Base-by-base conservation (phyloP, 1,284 basidiomycete species). In the Macrocystidia cucumis region DNA sequence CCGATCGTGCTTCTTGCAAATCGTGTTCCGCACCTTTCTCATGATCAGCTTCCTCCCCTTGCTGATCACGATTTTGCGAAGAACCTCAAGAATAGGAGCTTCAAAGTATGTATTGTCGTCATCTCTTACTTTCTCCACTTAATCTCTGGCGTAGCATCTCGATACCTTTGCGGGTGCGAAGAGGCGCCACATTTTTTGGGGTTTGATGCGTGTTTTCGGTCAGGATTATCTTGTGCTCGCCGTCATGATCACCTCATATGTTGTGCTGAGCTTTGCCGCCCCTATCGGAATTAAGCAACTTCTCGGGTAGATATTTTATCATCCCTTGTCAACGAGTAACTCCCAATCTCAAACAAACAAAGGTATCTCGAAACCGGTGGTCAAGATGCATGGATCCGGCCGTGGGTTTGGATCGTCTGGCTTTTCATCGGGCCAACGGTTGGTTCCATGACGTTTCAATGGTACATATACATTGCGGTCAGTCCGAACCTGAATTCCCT, bases 331-430 rank as follows among this genome's bases (percentile, higher is more conserved):
- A 13, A 4, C 21, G 9, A n/a, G 13, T 9, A 29, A 4, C 11
- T 23, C 25, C n/a, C n/a, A n/a, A n/a, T n/a, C n/a, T n/a, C n/a
- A n/a, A 7, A 27, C 30, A 9, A 32, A 6, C 45, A 11, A 31
- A 63, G 60, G 13, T 73, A 70, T 44, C 50, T 76, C 16, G 62
- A 74, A 46, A 60, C 50, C 1, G 50, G 56, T 9, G 68, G 62
- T 8, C 37, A 59, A 23, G 57, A 49, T 9, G 56, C 60, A 1
- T 46, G 44, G 2, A 50, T 72, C 13, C 57, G 61, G 8, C 73
- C 72, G 0, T 73, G 65, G 69, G 67, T 84, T 13, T 87, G 83
- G 82, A 69, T 85, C 23, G 29, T 58, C 2, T 60, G 68, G 49
- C 62, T 86, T 6, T 76, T 82, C 52, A 12, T 77, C 2, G 80